A percentile compares a stretch with the other conserved stretches of the same genome.
Conservation (phyloP, 306 rosid species). For the Fragaria iinumae region DNA sequence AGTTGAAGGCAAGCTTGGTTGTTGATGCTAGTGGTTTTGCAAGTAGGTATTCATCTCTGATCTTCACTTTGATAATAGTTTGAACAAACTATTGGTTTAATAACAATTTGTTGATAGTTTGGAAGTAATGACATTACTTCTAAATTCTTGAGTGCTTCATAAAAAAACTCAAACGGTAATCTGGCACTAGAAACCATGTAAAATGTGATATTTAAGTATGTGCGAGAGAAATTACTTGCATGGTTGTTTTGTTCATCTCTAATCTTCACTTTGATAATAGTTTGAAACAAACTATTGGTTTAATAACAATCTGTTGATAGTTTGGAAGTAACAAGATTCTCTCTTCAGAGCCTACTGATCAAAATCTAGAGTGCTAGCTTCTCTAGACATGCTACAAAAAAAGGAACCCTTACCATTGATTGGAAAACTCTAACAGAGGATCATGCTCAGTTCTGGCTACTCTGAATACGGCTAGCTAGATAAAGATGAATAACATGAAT, state of each 20-base stretch:
- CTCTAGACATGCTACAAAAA: no score
- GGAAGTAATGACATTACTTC: constrained; percentile 40
- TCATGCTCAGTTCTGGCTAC: no score
- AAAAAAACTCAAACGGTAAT: constrained; percentile 31
- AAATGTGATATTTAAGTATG: constrained; percentile 13
- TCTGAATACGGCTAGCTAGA: no score
- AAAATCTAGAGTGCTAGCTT: no score
- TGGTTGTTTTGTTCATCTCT: neutral
- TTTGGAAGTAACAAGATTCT: no score
- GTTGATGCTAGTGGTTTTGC: constrained; percentile 86
- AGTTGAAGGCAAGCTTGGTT: constrained; percentile 56
- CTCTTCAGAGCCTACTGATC: no score
- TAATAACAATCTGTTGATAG: neutral
- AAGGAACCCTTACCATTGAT: no score
- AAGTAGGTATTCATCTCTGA: constrained; percentile 37
- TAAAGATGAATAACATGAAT: no score
- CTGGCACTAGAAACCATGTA: constrained; percentile 52
- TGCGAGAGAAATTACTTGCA: neutral
- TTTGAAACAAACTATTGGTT: neutral
- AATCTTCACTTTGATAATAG: neutral
- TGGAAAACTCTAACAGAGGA: no score
- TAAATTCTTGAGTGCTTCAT: no score
- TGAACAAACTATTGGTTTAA: no score
- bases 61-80: no score
- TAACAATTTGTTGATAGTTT: constrained; percentile 40